Conservation (phyloP, 768 basidiomycete species). For the Boletus edulis region DNA sequence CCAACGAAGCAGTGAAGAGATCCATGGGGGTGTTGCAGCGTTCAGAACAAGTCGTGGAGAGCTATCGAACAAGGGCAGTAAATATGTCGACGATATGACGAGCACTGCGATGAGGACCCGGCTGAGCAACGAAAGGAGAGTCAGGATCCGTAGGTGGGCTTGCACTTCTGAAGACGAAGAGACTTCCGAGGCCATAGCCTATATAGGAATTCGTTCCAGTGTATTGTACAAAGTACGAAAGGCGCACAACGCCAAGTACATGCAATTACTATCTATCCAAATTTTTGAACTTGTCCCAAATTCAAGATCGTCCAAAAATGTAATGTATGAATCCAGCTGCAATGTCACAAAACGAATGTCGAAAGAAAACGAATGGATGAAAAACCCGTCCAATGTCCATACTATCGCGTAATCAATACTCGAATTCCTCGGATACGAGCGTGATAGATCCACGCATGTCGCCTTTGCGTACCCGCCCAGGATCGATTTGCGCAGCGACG, state of each 20-base stretch:
- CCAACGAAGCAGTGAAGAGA: slow-evolving; percentile 66
- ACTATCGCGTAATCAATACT: slow-evolving; percentile 38
- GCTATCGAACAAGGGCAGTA: slow-evolving; percentile 25
- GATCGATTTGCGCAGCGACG: slow-evolving; percentile 59
- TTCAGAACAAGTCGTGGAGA: slow-evolving; percentile 25
- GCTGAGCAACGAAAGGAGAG: slow-evolving; percentile 21
- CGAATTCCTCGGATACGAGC: slow-evolving; percentile 68
- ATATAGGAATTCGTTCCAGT: no score
- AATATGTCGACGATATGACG: slow-evolving; percentile 16
- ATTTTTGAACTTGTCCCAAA: no score
- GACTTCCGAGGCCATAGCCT: not conserved
- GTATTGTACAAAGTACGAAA: no score
- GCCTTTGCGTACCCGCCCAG: slow-evolving; percentile 48
- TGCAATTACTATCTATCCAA: no score
- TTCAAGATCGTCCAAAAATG: no score
- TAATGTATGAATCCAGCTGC: not conserved
- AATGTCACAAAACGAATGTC: slow-evolving; percentile 7
- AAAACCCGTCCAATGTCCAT: not conserved
- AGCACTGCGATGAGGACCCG: slow-evolving; percentile 20
- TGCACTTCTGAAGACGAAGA: not conserved
- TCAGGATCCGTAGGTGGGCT: slow-evolving; percentile 20
- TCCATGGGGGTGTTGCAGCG: slow-evolving; percentile 12
- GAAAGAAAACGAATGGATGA: not conserved
- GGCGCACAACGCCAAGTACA: no score
- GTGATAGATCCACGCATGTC: slow-evolving; percentile 58